These are phyloP conservation scores for Thinopyrum elongatum DNA, from an alignment of 176 grass and related monocot species.

Conservation along the genomic window DNA sequence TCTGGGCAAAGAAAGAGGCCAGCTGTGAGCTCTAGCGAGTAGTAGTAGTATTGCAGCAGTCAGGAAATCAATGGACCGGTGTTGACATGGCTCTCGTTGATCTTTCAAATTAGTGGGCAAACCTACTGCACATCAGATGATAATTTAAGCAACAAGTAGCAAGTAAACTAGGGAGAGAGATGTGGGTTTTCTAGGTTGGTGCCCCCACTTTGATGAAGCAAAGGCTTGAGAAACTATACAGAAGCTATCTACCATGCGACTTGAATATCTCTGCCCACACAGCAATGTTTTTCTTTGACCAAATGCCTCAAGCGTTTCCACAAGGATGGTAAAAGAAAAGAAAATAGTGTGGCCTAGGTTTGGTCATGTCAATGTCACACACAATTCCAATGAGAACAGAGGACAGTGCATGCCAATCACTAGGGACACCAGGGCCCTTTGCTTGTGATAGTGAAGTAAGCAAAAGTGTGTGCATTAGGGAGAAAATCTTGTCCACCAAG, in stretches of 20 bases:
- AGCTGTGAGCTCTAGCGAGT: not conserved
- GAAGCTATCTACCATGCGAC: constrained; percentile 42
- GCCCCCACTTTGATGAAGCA: constrained; percentile 30
- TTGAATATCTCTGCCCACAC: constrained; percentile 28
- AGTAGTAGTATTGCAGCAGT: constrained; percentile 1
- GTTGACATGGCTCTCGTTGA: constrained; percentile 26
- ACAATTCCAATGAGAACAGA: constrained; percentile 41
- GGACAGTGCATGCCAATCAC: constrained; percentile 42
- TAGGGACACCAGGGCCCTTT: constrained; percentile 53
- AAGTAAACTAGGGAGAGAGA: constrained; percentile 11
- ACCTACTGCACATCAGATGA: constrained; percentile 19
- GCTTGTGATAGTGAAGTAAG: constrained; percentile 48
- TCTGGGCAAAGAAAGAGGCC: not conserved
- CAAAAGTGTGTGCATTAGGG: constrained; percentile 41
- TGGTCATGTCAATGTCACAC: constrained; percentile 55
- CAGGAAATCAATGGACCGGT: constrained; percentile 3
- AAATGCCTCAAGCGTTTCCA: constrained; percentile 26
- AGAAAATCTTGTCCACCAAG: constrained; percentile 25
- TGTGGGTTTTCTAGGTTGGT: not conserved
- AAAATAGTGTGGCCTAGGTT: constrained; percentile 32
- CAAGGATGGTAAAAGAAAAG: constrained; percentile 2
- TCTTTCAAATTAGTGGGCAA: constrained; percentile 22
- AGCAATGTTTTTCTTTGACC: constrained; percentile 56
- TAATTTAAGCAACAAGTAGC: constrained; percentile 1
- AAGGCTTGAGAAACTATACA: constrained; percentile 17